phyloP scores from a whole-genome alignment of 2,329 filamentous ascomycete species.

The Microsporum audouinii region DNA sequence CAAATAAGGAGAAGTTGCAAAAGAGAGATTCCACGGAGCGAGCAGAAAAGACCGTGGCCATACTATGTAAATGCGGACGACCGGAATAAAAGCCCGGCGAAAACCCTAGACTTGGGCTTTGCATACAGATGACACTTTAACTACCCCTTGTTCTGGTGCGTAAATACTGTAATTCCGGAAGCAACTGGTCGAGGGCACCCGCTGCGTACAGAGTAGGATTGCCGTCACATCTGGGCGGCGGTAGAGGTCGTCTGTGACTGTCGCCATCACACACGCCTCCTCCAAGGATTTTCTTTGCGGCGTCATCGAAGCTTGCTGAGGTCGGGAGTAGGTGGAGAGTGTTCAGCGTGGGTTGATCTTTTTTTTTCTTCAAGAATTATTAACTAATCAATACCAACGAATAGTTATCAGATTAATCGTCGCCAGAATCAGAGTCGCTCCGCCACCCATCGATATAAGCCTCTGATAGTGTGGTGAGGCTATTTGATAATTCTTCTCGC shows the following conservation, averaged over 20 bases:
- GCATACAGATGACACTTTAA: too few relatives aligned
- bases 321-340: not conserved
- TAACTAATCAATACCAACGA: slow-evolving; percentile 3
- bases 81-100: not conserved
- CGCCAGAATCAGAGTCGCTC: slow-evolving; percentile 46
- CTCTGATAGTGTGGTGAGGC: slow-evolving; percentile 70
- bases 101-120: too few relatives aligned
- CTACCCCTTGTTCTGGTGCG: too few relatives aligned
- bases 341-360: not conserved
- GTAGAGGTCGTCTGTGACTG: not conserved
- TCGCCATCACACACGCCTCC: not conserved
- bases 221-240: not conserved
- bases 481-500: slow-evolving; percentile 69
- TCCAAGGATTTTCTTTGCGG: not conserved
- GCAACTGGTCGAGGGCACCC: not conserved
- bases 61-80: not conserved
- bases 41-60: not conserved
- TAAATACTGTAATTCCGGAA: not conserved
- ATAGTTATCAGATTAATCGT: slow-evolving; percentile 25
- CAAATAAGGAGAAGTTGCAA: not conserved
- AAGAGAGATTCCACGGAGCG: not conserved
- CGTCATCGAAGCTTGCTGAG: not conserved
- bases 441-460: slow-evolving; percentile 84
- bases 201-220: not conserved
- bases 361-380: not conserved